These are phyloP conservation scores for Fraxinus baroniana DNA, from an alignment of 305 asterid genomes.

Conservation along the genomic window DNA sequence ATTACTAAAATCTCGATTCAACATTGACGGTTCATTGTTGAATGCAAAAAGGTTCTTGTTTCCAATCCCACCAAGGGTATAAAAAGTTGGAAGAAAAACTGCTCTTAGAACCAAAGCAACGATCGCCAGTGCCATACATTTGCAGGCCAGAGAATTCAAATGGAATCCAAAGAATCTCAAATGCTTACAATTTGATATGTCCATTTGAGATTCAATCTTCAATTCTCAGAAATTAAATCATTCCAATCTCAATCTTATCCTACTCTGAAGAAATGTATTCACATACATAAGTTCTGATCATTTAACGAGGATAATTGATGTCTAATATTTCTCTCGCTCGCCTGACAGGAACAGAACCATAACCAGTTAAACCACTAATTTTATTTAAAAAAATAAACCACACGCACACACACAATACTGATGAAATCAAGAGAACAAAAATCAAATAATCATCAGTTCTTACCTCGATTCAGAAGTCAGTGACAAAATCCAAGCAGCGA, in stretches of 20 bases:
- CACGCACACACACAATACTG: not conserved
- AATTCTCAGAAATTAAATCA: slow-evolving; percentile 20
- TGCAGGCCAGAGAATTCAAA: slow-evolving; percentile 50
- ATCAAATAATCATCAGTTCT: not conserved
- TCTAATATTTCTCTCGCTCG: slow-evolving; percentile 6
- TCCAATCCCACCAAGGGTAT: slow-evolving; percentile 31
- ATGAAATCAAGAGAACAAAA: not conserved
- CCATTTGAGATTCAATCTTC: slow-evolving; percentile 50
- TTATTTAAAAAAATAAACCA: not conserved
- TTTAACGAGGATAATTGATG: not conserved
- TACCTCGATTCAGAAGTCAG: slow-evolving; percentile 4
- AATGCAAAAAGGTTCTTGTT: slow-evolving; percentile 30
- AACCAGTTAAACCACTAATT: not conserved
- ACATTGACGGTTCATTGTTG: slow-evolving; percentile 9
- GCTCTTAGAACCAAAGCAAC: slow-evolving; percentile 44
- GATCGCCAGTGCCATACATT: slow-evolving; percentile 41
- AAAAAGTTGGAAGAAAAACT: slow-evolving; percentile 34
- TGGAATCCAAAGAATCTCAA: slow-evolving; percentile 47
- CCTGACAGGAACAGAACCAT: slow-evolving; percentile 6
- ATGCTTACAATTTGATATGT: slow-evolving; percentile 40
- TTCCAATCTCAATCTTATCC: slow-evolving; percentile 8
- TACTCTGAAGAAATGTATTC: slow-evolving; percentile 6
- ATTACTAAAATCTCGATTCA: not conserved
- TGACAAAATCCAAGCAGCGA: slow-evolving; percentile 6
- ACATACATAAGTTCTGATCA: slow-evolving; percentile 8